Conservation (phyloP, 305 asterid genomes). For the Fraxinus latifolia region DNA sequence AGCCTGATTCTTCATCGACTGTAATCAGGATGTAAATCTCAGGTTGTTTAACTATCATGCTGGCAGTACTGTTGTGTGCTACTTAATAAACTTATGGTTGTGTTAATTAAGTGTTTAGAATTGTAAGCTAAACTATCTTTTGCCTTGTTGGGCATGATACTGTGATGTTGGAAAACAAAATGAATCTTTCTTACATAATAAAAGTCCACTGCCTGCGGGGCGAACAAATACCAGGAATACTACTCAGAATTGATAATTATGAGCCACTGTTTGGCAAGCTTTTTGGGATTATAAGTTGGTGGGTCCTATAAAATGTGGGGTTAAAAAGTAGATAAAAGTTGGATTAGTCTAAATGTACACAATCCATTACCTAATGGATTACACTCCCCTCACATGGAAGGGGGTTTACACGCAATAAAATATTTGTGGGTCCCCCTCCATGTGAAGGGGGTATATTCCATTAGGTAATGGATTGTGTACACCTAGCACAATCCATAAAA, state of each 20-base stretch:
- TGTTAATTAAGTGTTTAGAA: neutral
- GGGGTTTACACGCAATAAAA: too few species aligned
- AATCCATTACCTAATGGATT: too few species aligned
- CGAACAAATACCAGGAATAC: neutral
- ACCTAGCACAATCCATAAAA: too few species aligned
- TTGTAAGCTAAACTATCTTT: neutral
- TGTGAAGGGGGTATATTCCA: too few species aligned
- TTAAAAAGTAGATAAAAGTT: neutral
- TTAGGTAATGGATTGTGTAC: too few species aligned
- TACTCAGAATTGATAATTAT: neutral
- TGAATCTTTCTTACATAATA: conserved; percentile 4
- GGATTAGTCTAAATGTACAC: too few species aligned
- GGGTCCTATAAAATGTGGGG: neutral
- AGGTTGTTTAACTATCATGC: neutral
- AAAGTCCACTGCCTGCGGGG: neutral
- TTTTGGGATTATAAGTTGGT: neutral
- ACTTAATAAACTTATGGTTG: conserved; percentile 18
- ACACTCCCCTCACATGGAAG: too few species aligned
- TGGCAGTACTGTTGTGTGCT: neutral
- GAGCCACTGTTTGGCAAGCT: neutral
- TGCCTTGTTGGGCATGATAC: neutral
- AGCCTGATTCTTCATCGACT: conserved; percentile 56
- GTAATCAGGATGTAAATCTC: conserved; percentile 42
- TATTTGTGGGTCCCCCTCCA: too few species aligned
- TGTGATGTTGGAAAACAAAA: neutral